Conservation (phyloP, 805 yeast species). For the Kuraishia cidri region DNA sequence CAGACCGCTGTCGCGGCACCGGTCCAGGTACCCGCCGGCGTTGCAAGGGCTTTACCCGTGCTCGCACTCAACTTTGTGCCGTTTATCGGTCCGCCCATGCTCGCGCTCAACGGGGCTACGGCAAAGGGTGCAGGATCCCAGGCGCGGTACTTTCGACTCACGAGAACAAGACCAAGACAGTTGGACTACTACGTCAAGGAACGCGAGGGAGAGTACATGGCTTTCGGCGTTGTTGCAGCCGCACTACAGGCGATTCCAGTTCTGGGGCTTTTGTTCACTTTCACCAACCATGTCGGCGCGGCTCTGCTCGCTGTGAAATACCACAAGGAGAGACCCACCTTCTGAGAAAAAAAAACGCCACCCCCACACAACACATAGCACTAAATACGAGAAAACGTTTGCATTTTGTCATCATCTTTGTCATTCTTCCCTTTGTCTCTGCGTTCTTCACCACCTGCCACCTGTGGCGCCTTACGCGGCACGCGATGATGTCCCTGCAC, state of each 20-base stretch:
- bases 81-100: constrained; percentile 45
- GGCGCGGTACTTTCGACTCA: constrained; percentile 45
- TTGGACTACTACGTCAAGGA: too few relatives aligned
- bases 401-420: too few relatives aligned
- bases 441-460: too few relatives aligned
- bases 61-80: constrained; percentile 42
- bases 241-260: constrained; percentile 46
- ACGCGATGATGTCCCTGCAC: too few relatives aligned
- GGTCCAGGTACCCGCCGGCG: too few relatives aligned
- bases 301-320: too few relatives aligned
- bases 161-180: constrained; percentile 29
- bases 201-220: constrained; percentile 29
- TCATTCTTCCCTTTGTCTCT: too few relatives aligned
- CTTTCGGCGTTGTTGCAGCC: constrained; percentile 45
- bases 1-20: constrained; percentile 19
- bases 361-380: too few relatives aligned
- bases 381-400: too few relatives aligned
- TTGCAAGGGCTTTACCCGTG: constrained; percentile 24
- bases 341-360: too few relatives aligned
- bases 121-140: constrained; percentile 44
- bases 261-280: constrained; percentile 40
- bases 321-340: too few relatives aligned
- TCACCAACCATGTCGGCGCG: constrained; percentile 53
- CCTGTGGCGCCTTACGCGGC: too few relatives aligned
- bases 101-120: constrained; percentile 43